phyloP scores from a whole-genome alignment of 2,329 filamentous ascomycete genomes.

The Botrytis cinerea region DNA sequence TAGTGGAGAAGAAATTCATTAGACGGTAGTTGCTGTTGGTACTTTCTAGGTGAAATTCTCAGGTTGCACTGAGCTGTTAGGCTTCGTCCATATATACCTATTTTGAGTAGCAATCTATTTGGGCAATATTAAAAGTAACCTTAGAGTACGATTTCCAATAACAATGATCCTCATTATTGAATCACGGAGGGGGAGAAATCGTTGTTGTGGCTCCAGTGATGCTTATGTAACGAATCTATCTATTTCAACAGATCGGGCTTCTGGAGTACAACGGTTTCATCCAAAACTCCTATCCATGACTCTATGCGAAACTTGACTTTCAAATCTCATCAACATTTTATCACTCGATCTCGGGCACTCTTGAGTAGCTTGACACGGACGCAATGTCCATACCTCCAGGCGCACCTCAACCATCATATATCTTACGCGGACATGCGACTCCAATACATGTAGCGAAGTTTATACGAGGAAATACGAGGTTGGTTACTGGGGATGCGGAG shows the following conservation, averaged over 20 bases:
- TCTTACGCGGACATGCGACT: constrained; percentile 82
- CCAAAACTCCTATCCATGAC: not conserved
- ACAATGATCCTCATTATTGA: too few relatives aligned
- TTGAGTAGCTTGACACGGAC: not conserved
- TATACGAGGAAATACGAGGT: constrained; percentile 69
- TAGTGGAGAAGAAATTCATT: not conserved
- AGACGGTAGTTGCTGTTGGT: not conserved
- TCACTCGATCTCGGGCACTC: not conserved
- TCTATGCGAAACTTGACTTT: not conserved
- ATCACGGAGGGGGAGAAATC: not conserved
- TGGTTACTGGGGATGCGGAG: constrained; percentile 85
- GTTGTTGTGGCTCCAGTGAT: not conserved
- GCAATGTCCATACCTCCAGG: constrained; percentile 38
- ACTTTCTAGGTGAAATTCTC: not conserved
- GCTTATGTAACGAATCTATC: not conserved
- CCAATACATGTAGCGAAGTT: constrained; percentile 79
- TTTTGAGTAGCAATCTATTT: not conserved
- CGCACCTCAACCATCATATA: constrained; percentile 46
- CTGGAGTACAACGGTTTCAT: not conserved
- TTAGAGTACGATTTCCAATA: not conserved
- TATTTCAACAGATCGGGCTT: too few relatives aligned
- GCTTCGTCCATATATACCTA: not conserved
- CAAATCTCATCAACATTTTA: not conserved
- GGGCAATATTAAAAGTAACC: not conserved
- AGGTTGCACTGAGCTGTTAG: not conserved